Evolutionary conservation across 1,284 basidiomycete species (phyloP).

Genomic region (Inonotus hispidus): DNA sequence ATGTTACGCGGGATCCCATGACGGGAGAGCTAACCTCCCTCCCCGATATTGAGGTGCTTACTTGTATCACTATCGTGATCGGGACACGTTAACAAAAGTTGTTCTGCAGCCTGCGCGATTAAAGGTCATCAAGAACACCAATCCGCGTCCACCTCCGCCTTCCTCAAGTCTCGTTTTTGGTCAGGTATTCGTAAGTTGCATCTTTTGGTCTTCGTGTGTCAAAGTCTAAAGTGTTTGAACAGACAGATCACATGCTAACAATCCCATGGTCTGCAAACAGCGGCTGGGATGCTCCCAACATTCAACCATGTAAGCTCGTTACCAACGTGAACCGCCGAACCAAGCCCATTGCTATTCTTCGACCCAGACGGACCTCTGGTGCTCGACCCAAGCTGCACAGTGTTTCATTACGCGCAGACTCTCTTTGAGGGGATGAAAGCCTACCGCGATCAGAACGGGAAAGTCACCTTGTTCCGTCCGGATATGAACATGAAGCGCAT

Average conservation of each 20-base stretch:
- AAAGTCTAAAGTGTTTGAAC: slow-evolving; percentile 6
- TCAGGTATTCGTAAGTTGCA: slow-evolving; percentile 56
- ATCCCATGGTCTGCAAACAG: slow-evolving; percentile 69
- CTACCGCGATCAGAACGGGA: slow-evolving; percentile 77
- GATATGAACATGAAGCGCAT: slow-evolving; percentile 98
- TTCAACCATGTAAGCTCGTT: slow-evolving; percentile 66
- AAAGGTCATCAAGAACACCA: slow-evolving; percentile 42
- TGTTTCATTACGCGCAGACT: slow-evolving; percentile 91
- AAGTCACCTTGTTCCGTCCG: slow-evolving; percentile 87
- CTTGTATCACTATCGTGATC: not conserved
- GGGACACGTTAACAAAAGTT: not conserved
- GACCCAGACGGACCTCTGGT: slow-evolving; percentile 64
- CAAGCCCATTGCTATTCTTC: not conserved
- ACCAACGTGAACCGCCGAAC: not conserved
- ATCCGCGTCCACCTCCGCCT: slow-evolving; percentile 49
- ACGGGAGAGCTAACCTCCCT: slow-evolving; percentile 39
- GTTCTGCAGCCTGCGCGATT: slow-evolving; percentile 40
- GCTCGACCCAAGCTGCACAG: slow-evolving; percentile 81
- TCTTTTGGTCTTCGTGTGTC: not conserved
- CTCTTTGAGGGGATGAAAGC: slow-evolving; percentile 98
- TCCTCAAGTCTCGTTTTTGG: slow-evolving; percentile 59
- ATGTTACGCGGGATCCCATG: slow-evolving; percentile 34
- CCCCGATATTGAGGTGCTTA: slow-evolving; percentile 40
- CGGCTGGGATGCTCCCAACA: slow-evolving; percentile 84
- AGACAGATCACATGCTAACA: slow-evolving; percentile 93